Evolutionary conservation across 2,329 filamentous ascomycete genomes (phyloP), one percentile per base, ranked within the genome.

Genomic region (Neonectria hederae): DNA sequence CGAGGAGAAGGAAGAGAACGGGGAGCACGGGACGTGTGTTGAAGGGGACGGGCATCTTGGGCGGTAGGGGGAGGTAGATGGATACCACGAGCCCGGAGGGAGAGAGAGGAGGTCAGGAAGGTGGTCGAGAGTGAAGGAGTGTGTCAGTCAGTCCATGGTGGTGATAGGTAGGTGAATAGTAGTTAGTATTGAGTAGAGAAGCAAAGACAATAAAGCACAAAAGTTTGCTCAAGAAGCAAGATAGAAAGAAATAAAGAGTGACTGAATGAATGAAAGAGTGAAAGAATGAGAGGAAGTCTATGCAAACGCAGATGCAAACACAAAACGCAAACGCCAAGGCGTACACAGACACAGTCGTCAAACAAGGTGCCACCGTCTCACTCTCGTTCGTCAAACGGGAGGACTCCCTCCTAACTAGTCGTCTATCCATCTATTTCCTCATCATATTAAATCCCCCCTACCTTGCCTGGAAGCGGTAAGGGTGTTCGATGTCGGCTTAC

Each of bases 21-120:
- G 65, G 26, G 26, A 69, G 17, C 28, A 70, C 35, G 9, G 40
- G 30, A 28, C 65, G 52, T 19, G 54, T 55, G 57, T 61, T 60
- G 30, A 65, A n/a, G 14, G 28, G 48, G 40, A 55, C 55, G 9
- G 57, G 42, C 65, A 73, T 72, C 14, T 13, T 62, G 11, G 11
- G 52, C 28, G 17, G 24, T 28, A 4, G 17, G 3, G 7, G 40
- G 5, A 0, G 28, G 13, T 6, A 2, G 26, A 28, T 35, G 38
- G 8, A 42, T 28, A 60, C 49, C 56, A 30, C 51, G 24, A 35
- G 38, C 54, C 51, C 28, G 51, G 22, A 24, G 46, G 38, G 26
- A 43, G 40, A 59, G 52, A 28, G 24, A 8, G 17, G 8, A 10
- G 38, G 54, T 28, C 30, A 55, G 45, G 42, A 52, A 10, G 9